Conservation (phyloP, 1,284 basidiomycete species). For the Singerocomus rubriflavus region DNA sequence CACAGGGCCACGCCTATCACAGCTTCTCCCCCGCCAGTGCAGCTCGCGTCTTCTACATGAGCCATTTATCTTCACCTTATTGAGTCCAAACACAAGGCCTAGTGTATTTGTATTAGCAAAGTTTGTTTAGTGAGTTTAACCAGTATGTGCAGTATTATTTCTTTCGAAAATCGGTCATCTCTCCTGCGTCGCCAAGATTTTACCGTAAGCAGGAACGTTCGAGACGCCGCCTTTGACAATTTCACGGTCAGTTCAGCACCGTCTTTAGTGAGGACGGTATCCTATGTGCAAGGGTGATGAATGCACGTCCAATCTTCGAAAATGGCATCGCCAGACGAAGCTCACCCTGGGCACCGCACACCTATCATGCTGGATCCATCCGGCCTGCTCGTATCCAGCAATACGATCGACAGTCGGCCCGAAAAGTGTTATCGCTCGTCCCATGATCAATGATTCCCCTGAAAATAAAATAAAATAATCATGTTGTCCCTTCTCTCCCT, state of each 20-base stretch:
- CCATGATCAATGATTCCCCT: too few relatives aligned
- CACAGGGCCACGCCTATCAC: conserved; percentile 42
- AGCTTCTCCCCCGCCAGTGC: conserved; percentile 13
- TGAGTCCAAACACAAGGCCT: neutral
- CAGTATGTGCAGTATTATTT: neutral
- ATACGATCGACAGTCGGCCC: too few relatives aligned
- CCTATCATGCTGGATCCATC: too few relatives aligned
- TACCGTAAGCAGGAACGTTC: neutral
- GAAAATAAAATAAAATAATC: too few relatives aligned
- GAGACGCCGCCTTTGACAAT: conserved; percentile 4
- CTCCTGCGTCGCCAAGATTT: neutral
- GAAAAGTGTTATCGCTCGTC: too few relatives aligned
- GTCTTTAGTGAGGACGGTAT: conserved; percentile 4
- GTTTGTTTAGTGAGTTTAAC: neutral
- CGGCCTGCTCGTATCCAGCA: too few relatives aligned
- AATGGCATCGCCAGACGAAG: neutral
- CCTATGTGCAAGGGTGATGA: neutral
- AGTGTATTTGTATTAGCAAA: conserved; percentile 16
- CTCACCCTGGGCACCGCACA: conserved; percentile 11
- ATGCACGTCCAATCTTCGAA: neutral
- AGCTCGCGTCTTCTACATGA: conserved; percentile 14
- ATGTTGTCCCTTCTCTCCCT: too few relatives aligned
- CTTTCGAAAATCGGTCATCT: neutral
- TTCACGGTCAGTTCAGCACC: neutral
- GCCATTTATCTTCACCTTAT: neutral